Base-by-base conservation (phyloP, 2,329 filamentous ascomycete genomes). In the Xylariales sp. region DNA sequence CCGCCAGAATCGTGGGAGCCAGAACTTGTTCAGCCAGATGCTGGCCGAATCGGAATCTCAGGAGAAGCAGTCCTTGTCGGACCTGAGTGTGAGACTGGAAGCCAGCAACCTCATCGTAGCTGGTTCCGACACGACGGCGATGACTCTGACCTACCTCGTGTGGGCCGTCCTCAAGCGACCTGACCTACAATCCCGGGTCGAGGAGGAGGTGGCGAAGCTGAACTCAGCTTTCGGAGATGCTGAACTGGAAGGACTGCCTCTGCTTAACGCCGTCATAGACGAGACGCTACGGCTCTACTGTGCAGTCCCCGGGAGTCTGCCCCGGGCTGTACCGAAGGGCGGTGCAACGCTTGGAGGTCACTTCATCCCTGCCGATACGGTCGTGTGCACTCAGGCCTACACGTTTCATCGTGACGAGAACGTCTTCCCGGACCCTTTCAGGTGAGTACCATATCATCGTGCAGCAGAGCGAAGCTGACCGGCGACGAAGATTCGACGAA, bases 101-200 rank as follows among this genome's bases (percentile, higher is more conserved):
- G 32, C 27, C 6, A 24, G n/a, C 20, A 32, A 24, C n/a, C 20
- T 14, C 28, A 68, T 69, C 34, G 41, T 66, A 7, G 67, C 63
- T 6, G 66, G 65, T 2, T 63, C 58, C 19, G 65, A 67, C 38
- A 69, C 66, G 1, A 67, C 66, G 1, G 60, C 65, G 1, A 51
- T 58, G 5, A 63, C 63, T 0, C 36, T 69, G 32, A 69, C 64
- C 0, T 69, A 68, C 43, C 44, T 62, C 3, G 38, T 59, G 9
- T 64, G 55, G 54, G 51, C 53, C 5, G 40, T 54, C 11, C 44
- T 37, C 14, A 14, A 32, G 21, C 38, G 42, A 2, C 36, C 45
- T 8, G 36, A 36, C 4, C 16, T 49, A 3, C 42, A 53, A 22
- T 18, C 46, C 3, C 34, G 40, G 2, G 38, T 63, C 3, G 47